These are phyloP conservation scores for Pyrus betulifolia DNA, from an alignment of 306 rosid species.

Conservation along the genomic window DNA sequence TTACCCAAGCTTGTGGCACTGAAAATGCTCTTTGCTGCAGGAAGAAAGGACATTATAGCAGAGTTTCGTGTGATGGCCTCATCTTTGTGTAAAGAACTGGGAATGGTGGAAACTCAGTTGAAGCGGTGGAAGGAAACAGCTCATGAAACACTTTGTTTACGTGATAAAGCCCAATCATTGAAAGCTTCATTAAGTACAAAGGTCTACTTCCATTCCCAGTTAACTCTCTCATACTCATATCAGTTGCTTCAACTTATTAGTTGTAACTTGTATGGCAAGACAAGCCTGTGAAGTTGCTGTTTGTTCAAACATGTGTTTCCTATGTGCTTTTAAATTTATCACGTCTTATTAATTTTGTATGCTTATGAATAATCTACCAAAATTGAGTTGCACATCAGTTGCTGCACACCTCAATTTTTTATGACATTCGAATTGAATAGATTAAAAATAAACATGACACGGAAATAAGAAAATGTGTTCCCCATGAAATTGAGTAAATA, in stretches of 20 bases:
- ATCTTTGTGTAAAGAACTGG: constrained; percentile 91
- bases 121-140: constrained; percentile 90
- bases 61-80: constrained; percentile 92
- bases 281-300: too few relatives aligned
- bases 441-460: too few relatives aligned
- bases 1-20: constrained; percentile 29
- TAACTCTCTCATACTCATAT: neutral
- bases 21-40: constrained; percentile 39
- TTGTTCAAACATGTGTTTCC: too few relatives aligned
- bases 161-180: constrained; percentile 60
- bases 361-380: too few relatives aligned
- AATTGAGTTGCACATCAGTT: too few relatives aligned
- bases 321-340: too few relatives aligned
- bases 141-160: constrained; percentile 63
- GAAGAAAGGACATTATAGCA: constrained; percentile 80
- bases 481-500: too few relatives aligned
- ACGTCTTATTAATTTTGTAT: too few relatives aligned
- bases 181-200: constrained; percentile 44
- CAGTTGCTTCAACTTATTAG: neutral
- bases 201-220: constrained; percentile 35
- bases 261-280: too few relatives aligned
- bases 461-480: too few relatives aligned
- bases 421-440: too few relatives aligned
- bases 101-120: constrained; percentile 85
- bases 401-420: too few relatives aligned